Percentiles rank a stretch among this genome's conserved stretches.
Evolutionary conservation across 805 yeast genomes (phyloP).

Genomic region (Jamesozyma gamospora): DNA sequence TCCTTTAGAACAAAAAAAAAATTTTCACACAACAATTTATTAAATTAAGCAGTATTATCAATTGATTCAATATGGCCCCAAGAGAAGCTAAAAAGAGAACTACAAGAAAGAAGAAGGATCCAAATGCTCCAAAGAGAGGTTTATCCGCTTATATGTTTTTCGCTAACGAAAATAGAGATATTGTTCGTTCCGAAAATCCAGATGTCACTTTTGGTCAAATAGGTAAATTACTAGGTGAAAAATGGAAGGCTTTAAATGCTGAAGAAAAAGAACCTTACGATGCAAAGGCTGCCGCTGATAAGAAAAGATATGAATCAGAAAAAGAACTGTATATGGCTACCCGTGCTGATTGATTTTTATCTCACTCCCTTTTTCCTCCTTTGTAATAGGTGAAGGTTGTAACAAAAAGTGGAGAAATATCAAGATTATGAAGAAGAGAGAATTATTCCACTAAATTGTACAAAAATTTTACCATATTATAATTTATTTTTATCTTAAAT

Average conservation of each 20-base stretch:
- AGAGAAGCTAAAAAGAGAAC: constrained; percentile 29
- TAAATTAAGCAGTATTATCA: no score
- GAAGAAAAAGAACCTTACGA: constrained; percentile 87
- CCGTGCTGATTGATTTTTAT: constrained; percentile 10
- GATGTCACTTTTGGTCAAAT: constrained; percentile 93
- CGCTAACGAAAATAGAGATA: constrained; percentile 95
- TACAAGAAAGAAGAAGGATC: constrained; percentile 53
- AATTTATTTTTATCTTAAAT: no score
- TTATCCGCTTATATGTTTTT: constrained; percentile 98
- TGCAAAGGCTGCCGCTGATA: constrained; percentile 88
- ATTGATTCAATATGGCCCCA: constrained; percentile 3
- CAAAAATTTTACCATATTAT: no score
- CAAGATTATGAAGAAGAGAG: neutral
- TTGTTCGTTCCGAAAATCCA: constrained; percentile 91
- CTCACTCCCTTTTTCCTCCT: neutral
- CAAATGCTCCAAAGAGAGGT: constrained; percentile 99
- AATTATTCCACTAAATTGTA: neutral
- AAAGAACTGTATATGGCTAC: constrained; percentile 72
- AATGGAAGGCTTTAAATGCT: constrained; percentile 82
- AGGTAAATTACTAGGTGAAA: constrained; percentile 90
- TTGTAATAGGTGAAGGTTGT: no score
- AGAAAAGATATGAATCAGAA: constrained; percentile 94
- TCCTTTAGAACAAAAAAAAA: no score
- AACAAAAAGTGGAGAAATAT: no score
- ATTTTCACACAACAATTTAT: no score